These are phyloP conservation scores for Ceratocystis huliohia DNA, from an alignment of 2,329 filamentous ascomycete species.

Conservation along the genomic window DNA sequence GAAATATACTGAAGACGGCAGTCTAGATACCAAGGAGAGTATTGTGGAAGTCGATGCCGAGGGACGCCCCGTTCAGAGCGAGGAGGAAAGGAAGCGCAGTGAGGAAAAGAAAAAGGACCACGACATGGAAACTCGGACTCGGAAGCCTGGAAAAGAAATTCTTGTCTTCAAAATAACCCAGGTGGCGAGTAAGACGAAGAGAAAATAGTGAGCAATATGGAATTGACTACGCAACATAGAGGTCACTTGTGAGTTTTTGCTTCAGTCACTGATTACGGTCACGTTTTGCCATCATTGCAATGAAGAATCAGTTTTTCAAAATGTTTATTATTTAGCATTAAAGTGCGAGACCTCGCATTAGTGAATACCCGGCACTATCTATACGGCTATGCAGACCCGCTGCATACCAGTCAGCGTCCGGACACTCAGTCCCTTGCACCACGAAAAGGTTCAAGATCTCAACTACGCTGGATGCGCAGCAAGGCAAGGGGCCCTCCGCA, in stretches of 20 bases:
- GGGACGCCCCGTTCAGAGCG: conserved; percentile 32
- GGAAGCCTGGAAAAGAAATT: neutral
- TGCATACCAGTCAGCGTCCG: neutral
- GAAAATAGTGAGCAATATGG: neutral
- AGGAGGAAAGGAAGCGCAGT: conserved; percentile 17
- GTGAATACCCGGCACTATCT: neutral
- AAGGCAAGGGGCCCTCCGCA: conserved; percentile 24
- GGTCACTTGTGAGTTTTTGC: no score
- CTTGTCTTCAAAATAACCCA: neutral
- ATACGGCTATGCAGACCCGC: neutral
- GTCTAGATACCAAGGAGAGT: conserved; percentile 41
- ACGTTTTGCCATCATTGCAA: no score
- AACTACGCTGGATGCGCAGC: neutral
- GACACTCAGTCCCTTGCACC: conserved; percentile 23
- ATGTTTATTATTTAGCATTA: neutral
- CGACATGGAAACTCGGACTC: neutral
- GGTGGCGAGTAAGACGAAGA: neutral
- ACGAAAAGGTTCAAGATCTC: conserved; percentile 24
- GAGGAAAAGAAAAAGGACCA: neutral
- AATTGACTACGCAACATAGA: no score
- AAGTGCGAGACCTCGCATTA: conserved; percentile 16
- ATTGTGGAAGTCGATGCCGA: conserved; percentile 42
- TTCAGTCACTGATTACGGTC: no score
- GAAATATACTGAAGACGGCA: conserved; percentile 64
- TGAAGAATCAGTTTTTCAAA: no score